Conservation (phyloP, 345 rosid species). For the Kandelia obovata region DNA sequence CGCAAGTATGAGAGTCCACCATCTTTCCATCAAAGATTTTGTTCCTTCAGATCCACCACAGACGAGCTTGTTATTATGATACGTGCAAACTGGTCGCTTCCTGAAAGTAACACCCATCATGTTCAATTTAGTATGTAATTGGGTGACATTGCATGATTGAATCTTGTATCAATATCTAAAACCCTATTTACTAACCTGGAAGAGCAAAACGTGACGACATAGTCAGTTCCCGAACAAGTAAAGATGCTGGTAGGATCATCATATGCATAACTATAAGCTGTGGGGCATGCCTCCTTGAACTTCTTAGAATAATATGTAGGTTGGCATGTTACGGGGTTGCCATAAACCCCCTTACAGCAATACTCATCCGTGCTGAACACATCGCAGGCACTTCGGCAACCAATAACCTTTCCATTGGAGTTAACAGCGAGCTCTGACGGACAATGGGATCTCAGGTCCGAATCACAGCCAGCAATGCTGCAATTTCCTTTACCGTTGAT, state of each 20-base stretch:
- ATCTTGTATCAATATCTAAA: no score
- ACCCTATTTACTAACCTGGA: conserved; percentile 37
- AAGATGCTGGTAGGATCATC: conserved; percentile 80
- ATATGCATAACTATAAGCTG: conserved; percentile 80
- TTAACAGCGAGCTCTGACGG: conserved; percentile 62
- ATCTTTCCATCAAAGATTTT: conserved; percentile 31
- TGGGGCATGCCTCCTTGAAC: conserved; percentile 80
- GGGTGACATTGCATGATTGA: no score
- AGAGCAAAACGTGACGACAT: conserved; percentile 66
- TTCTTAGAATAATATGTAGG: conserved; percentile 75
- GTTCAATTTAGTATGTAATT: neutral
- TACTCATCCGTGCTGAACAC: conserved; percentile 83
- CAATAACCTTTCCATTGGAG: conserved; percentile 51
- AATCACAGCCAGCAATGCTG: conserved; percentile 54
- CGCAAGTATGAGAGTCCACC: conserved; percentile 34
- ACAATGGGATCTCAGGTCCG: conserved; percentile 51
- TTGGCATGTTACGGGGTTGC: conserved; percentile 48
- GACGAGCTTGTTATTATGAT: conserved; percentile 56
- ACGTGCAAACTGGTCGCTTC: conserved; percentile 61
- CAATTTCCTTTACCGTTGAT: conserved; percentile 71
- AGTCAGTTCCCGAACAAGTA: conserved; percentile 70
- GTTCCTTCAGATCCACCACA: conserved; percentile 48
- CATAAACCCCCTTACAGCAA: conserved; percentile 69
- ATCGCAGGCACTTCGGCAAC: conserved; percentile 87
- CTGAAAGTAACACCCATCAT: conserved; percentile 24